Base-by-base conservation (phyloP, 768 basidiomycete species). In the Agaricus subrufescens region DNA sequence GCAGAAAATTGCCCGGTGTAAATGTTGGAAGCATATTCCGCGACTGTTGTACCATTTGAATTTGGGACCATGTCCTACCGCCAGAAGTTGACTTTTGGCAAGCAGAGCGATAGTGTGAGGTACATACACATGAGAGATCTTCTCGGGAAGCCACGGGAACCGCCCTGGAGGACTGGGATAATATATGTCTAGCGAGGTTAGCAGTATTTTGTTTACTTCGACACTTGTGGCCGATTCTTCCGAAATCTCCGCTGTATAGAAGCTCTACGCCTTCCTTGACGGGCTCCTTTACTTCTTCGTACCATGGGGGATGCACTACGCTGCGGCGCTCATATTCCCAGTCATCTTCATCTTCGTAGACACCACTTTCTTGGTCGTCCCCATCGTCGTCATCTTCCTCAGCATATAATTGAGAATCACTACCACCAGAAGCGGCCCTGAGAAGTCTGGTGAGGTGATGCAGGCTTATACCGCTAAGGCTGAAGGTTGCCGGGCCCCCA, bases 1-100 rank as follows among this genome's bases (percentile, higher is more conserved):
- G 78, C 77, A 10, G 90, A 92, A 68, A 84, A 95, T 67, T 93
- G 91, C 0, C 89, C 94, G 4, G 84, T 87, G 65, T 96, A 96
- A 39, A 91, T 82, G 58, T 92, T 94, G 27, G 83, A 72, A 7
- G 73, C 73, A 63, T 89, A 88, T 39, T 77, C 75, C 2, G 89
- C 87, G 0, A 95, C 91, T 2, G 89, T 82, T 3, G 87, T 87
- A 14, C 93, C 93, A 62, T 81, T 81, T 9, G 85, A 79, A 60
- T 94, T 95, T 0, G 93, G 93, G 9, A 94, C 68, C 31, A 91
- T 70, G 50, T 81, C 76, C 90, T 95, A 60, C 14, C 30, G 34
- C 59, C 60, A 52, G 45, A 37, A 15, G 7, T 19, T 42, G 40
- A 42, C 19, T 12, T 14, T 42, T 15, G 15, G 23, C 15, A 6